These are phyloP conservation scores for Penicillium olsonii DNA, from an alignment of 2,329 filamentous ascomycete genomes.

Conservation along the genomic window DNA sequence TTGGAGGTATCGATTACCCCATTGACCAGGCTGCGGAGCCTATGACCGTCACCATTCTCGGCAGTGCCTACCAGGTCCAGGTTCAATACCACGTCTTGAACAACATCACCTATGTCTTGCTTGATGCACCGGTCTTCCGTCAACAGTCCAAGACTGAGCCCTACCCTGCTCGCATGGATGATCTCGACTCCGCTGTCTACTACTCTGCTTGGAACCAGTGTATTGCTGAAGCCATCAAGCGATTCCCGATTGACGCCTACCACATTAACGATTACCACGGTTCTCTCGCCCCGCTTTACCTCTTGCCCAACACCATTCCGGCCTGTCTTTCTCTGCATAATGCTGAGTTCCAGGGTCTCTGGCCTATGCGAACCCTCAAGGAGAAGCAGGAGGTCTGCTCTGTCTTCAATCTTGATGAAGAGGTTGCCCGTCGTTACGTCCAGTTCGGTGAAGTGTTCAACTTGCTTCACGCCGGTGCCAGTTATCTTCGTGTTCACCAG, in stretches of 20 bases:
- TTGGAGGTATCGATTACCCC: conserved; percentile 66
- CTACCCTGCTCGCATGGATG: conserved; percentile 69
- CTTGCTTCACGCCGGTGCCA: conserved; percentile 66
- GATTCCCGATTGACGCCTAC: conserved; percentile 65
- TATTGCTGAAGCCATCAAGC: conserved; percentile 63
- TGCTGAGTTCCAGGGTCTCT: conserved; percentile 69
- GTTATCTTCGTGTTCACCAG: conserved; percentile 66
- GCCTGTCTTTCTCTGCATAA: conserved; percentile 68
- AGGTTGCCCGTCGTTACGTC: conserved; percentile 61
- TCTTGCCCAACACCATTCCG: conserved; percentile 63
- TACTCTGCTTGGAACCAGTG: conserved; percentile 72
- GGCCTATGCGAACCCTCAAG: conserved; percentile 64
- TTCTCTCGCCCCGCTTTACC: conserved; percentile 63
- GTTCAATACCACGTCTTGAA: conserved; percentile 65
- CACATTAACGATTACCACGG: conserved; percentile 69
- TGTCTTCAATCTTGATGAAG: conserved; percentile 63
- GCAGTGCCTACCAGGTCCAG: conserved; percentile 60
- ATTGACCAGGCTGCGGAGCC: conserved; percentile 59
- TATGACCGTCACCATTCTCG: conserved; percentile 64
- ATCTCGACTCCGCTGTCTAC: conserved; percentile 67
- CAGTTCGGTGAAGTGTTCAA: conserved; percentile 72
- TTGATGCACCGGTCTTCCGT: conserved; percentile 68
- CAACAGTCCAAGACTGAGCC: conserved; percentile 64
- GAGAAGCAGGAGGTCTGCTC: conserved; percentile 65
- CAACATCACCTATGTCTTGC: conserved; percentile 69